Conservation (phyloP, 2,329 filamentous ascomycete genomes). For the Calonectria pauciramosa region DNA sequence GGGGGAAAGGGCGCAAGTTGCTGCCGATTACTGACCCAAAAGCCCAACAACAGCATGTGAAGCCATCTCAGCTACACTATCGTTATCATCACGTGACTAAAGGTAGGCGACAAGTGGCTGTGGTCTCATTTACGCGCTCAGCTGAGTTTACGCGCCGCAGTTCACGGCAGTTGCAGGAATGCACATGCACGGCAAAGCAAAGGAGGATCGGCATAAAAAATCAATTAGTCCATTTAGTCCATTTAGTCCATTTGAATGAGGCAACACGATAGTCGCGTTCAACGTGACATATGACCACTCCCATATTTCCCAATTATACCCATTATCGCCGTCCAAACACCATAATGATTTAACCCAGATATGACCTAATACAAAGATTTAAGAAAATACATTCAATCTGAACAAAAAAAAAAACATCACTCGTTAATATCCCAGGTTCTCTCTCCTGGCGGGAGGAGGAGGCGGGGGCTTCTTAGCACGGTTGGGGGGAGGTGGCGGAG, state of each 20-base stretch:
- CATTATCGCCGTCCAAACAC: conserved; percentile 32
- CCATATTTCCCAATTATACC: conserved; percentile 27
- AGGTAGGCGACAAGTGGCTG: too few species aligned
- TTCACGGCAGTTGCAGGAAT: background rate
- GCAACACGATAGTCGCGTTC: conserved; percentile 32
- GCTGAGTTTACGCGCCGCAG: conserved; percentile 3
- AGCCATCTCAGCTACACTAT: conserved; percentile 1
- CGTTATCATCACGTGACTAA: conserved; percentile 18
- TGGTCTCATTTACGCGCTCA: background rate
- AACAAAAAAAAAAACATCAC: background rate
- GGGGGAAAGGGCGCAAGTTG: background rate
- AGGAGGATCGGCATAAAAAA: conserved; percentile 2
- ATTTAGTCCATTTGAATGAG: conserved; percentile 15
- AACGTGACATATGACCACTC: conserved; percentile 34
- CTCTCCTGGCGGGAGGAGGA: conserved; percentile 50
- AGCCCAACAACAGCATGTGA: background rate
- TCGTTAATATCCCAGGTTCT: conserved; percentile 45
- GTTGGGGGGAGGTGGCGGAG: conserved; percentile 68
- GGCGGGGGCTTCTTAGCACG: conserved; percentile 59
- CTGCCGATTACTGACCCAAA: background rate
- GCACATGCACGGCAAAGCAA: background rate
- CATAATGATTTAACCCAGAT: conserved; percentile 19
- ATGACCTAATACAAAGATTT: conserved; percentile 9
- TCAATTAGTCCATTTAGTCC: conserved; percentile 32
- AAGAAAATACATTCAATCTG: conserved; percentile 2